These are phyloP conservation scores for Pleochaeta shiraiana DNA, from an alignment of 2,329 filamentous ascomycete species.

Conservation along the genomic window DNA sequence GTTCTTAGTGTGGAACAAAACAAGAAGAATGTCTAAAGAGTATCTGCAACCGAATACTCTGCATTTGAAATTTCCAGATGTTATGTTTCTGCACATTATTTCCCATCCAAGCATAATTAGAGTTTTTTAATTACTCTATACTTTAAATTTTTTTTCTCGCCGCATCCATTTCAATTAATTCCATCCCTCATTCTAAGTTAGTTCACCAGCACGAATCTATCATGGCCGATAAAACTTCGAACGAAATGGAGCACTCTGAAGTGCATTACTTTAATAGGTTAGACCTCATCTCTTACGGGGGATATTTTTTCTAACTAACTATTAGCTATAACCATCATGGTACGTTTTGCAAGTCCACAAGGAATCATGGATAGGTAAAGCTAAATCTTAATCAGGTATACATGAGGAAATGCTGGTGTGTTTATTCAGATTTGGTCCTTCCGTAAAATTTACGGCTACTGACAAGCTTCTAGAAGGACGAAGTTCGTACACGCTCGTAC, in stretches of 20 bases:
- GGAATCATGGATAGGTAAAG: slow-evolving; percentile 8
- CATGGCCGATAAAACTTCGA: slow-evolving; percentile 31
- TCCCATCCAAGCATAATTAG: no score
- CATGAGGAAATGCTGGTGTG: slow-evolving; percentile 96
- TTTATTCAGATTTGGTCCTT: slow-evolving; percentile 17
- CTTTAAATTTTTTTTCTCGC: no score
- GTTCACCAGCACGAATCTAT: no score
- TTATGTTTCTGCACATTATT: no score
- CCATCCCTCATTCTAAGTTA: no score
- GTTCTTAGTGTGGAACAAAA: no score
- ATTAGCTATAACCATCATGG: slow-evolving; percentile 93
- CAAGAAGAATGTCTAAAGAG: no score
- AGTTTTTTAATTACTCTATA: no score
- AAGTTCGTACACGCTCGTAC: slow-evolving; percentile 90
- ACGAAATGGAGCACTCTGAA: slow-evolving; percentile 38
- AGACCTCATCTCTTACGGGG: slow-evolving; percentile 6
- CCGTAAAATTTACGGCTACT: slow-evolving; percentile 7
- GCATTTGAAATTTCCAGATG: no score
- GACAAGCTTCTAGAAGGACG: slow-evolving; percentile 54
- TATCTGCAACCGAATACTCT: no score
- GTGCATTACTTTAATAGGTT: slow-evolving; percentile 99
- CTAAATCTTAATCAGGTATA: slow-evolving; percentile 36
- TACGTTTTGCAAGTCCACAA: slow-evolving; percentile 24
- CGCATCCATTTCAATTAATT: no score
- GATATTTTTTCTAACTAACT: slow-evolving; percentile 11